These are phyloP conservation scores for Pestalotiopsis sp. DNA, from an alignment of 2,329 filamentous ascomycete species.

Conservation along the genomic window DNA sequence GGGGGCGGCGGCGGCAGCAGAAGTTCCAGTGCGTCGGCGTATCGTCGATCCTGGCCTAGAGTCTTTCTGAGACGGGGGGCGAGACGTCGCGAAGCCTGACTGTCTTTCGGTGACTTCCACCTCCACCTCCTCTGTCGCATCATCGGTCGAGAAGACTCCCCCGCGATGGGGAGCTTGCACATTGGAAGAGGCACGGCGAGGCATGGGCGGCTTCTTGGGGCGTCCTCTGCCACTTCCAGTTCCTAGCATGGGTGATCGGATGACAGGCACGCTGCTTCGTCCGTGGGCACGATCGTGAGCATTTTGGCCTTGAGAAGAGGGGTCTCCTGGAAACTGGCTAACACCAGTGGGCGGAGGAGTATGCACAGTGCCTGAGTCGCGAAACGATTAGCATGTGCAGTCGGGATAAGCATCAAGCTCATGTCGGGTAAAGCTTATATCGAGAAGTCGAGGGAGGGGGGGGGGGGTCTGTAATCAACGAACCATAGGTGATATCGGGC, in stretches of 20 bases:
- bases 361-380: constrained; percentile 27
- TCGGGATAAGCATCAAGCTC: background rate
- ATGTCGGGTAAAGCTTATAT: background rate
- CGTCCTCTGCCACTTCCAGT: constrained; percentile 53
- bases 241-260: constrained; percentile 48
- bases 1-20: constrained; percentile 31
- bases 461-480: constrained; percentile 24
- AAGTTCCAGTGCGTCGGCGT: constrained; percentile 37
- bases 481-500: constrained; percentile 60
- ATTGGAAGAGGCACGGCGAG: constrained; percentile 75
- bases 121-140: constrained; percentile 80
- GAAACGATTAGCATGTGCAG: background rate
- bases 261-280: constrained; percentile 34
- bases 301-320: constrained; percentile 23
- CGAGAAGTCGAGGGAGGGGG: background rate
- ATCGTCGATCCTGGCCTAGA: constrained; percentile 37
- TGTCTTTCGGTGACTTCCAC: constrained; percentile 51
- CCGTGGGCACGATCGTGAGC: constrained; percentile 42
- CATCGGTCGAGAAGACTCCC: constrained; percentile 88
- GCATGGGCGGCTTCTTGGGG: constrained; percentile 72
- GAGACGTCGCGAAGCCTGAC: constrained; percentile 35
- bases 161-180: constrained; percentile 74
- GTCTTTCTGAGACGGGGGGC: constrained; percentile 31
- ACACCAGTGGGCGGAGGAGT: constrained; percentile 30
- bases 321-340: constrained; percentile 35